Evolutionary conservation across 106 monocot genomes (phyloP).

Genomic region (Dactylorhiza incarnata): DNA sequence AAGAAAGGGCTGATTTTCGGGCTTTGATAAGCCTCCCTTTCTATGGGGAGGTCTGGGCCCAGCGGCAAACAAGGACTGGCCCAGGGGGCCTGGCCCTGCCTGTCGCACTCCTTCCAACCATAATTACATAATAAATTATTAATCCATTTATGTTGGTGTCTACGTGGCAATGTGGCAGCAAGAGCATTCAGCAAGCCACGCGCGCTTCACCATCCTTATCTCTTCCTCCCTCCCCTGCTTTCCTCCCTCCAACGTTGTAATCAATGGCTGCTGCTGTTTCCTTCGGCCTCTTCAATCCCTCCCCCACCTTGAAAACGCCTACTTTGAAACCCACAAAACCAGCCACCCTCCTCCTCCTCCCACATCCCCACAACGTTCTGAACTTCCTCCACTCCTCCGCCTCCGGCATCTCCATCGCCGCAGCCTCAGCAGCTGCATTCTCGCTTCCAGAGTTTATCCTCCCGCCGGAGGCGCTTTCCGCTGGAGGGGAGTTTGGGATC

Average conservation of each 20-base stretch:
- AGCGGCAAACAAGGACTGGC: too few species aligned
- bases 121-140: too few species aligned
- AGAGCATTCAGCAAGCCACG: neutral
- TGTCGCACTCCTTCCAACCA: too few species aligned
- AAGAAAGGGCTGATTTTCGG: too few species aligned
- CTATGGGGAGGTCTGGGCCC: too few species aligned
- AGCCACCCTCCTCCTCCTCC: neutral
- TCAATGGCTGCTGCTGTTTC: neutral
- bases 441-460: neutral
- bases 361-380: neutral
- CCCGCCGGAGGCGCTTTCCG: constrained; percentile 49
- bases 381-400: neutral
- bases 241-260: neutral
- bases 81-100: too few species aligned
- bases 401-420: neutral
- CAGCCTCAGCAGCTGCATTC: neutral
- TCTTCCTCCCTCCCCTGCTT: neutral
- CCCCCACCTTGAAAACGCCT: neutral
- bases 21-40: too few species aligned
- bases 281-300: neutral
- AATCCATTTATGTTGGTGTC: too few species aligned
- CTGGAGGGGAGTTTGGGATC: constrained; percentile 73
- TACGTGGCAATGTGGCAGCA: neutral
- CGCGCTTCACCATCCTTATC: neutral
- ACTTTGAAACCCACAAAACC: neutral